These are phyloP conservation scores for Leishmania aethiopica DNA, from an alignment of 208 protist species.

Conservation along the genomic window DNA sequence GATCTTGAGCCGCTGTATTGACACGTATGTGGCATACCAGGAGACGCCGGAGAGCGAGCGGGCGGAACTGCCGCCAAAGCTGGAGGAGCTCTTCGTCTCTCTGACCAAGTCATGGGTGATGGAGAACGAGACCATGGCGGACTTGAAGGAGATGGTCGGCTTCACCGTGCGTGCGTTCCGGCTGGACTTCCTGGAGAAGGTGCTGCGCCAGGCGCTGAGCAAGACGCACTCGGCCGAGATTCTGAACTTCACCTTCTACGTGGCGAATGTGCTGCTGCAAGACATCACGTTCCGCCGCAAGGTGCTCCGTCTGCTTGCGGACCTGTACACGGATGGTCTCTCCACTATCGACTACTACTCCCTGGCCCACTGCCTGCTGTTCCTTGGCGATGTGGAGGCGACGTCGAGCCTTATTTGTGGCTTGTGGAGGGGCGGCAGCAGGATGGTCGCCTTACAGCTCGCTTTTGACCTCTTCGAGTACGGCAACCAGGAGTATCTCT, in stretches of 20 bases:
- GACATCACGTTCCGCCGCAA: slow-evolving; percentile 86
- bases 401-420: slow-evolving; percentile 84
- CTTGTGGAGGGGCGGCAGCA: slow-evolving; percentile 69
- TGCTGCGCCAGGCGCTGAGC: slow-evolving; percentile 68
- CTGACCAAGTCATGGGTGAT: slow-evolving; percentile 82
- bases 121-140: slow-evolving; percentile 59
- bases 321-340: slow-evolving; percentile 78
- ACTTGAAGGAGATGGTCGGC: slow-evolving; percentile 88
- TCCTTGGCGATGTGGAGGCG: slow-evolving; percentile 88
- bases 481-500: slow-evolving; percentile 90
- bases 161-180: slow-evolving; percentile 88
- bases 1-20: slow-evolving; percentile 95
- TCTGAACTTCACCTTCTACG: slow-evolving; percentile 91
- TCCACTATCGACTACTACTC: slow-evolving; percentile 90
- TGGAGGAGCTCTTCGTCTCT: slow-evolving; percentile 81
- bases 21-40: slow-evolving; percentile 92
- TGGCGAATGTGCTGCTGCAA: slow-evolving; percentile 83
- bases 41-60: slow-evolving; percentile 33
- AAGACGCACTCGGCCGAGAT: slow-evolving; percentile 78
- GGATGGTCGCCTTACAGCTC: slow-evolving; percentile 81
- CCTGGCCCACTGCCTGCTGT: slow-evolving; percentile 94
- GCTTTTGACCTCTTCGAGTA: slow-evolving; percentile 91
- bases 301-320: slow-evolving; percentile 88
- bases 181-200: slow-evolving; percentile 85
- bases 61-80: slow-evolving; percentile 67